phyloP scores from a whole-genome alignment of 257 asterid genomes.

The Fraxinus cuspidata region DNA sequence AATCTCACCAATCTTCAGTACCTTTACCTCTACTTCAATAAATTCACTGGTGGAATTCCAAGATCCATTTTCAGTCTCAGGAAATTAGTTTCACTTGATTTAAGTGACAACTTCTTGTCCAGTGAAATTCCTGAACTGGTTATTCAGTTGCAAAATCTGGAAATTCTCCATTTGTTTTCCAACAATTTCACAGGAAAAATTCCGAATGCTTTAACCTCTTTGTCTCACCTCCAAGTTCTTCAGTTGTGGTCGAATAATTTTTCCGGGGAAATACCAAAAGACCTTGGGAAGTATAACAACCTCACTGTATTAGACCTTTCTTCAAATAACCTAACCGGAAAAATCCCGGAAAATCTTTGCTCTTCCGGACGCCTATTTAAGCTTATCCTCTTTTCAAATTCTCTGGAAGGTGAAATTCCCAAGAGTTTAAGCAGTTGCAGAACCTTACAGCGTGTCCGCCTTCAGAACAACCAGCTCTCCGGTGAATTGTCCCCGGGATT shows the following conservation, averaged over 20 bases:
- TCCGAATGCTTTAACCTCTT: conserved; percentile 52
- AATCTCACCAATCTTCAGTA: conserved; percentile 65
- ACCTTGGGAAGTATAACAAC: conserved; percentile 59
- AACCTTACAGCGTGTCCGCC: conserved; percentile 65
- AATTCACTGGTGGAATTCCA: conserved; percentile 71
- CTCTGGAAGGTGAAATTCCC: conserved; percentile 66
- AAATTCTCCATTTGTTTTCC: conserved; percentile 74
- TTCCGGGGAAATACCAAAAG: conserved; percentile 60
- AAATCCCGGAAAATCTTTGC: conserved; percentile 64
- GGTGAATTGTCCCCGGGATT: conserved; percentile 53
- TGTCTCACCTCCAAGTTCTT: conserved; percentile 70
- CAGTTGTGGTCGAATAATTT: conserved; percentile 77
- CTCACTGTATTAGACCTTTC: conserved; percentile 83
- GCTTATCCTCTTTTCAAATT: conserved; percentile 82
- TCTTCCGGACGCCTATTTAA: conserved; percentile 48
- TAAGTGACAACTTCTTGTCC: conserved; percentile 67
- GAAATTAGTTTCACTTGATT: conserved; percentile 66
- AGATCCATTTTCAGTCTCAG: conserved; percentile 46
- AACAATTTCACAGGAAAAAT: conserved; percentile 70
- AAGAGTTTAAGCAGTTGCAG: conserved; percentile 51
- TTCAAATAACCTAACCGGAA: conserved; percentile 65
- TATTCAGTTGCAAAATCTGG: conserved; percentile 43
- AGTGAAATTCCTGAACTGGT: conserved; percentile 65
- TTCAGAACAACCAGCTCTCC: conserved; percentile 59
- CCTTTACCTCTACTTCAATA: conserved; percentile 72